Base-by-base conservation (phyloP, 1,139 yeast genomes). In the Suhomyces yuchorum region DNA sequence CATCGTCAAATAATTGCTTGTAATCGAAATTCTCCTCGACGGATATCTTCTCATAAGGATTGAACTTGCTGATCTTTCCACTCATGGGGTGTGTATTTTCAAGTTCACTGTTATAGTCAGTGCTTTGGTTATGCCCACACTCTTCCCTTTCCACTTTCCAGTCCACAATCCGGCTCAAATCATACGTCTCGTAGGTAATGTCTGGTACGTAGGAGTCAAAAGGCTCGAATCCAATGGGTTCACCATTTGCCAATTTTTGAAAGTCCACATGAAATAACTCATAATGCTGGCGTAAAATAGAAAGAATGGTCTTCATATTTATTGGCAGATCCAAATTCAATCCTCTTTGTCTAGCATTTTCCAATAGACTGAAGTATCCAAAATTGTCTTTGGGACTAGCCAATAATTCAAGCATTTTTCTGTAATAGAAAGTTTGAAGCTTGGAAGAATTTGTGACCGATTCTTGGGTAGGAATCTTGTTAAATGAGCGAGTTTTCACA, bases 371-470 rank as follows among this genome's bases (percentile, higher is more conserved):
- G 26, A 49, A 37, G 39, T 56, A 56, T 3, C 52, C 59, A 37
- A 54, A 51, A 32, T 40, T 3, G 8, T 48, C 43, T 18, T 45
- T 40, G 20, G 43, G 46, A 17, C 45, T 43, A 3, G 62, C 41
- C 2, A 62, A 52, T n/a, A 56, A 43, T 11, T 49, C 53, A 11
- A 61, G 37, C 54, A 63, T 55, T 37, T 54, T 51, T 9, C 61
- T 67, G 60, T 86, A 86, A 56, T 81, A 76, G 62, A 75, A 73
- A 1, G 84, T 82, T 63, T 86, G 92, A 19, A 72, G 52, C 53
- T 76, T 76, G 0, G 88, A 78, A 2, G 78, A 70, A 2, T 67
- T 60, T 3, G 80, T 43, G 0, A 82, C 85, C 15, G 80, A 72
- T 6, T 57, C 56, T 59, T 77, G 84, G 2, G 49, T 43, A 0